Evolutionary conservation across 1,139 yeast genomes (phyloP).

Genomic region (Magnusiomyces tetraspermus): DNA sequence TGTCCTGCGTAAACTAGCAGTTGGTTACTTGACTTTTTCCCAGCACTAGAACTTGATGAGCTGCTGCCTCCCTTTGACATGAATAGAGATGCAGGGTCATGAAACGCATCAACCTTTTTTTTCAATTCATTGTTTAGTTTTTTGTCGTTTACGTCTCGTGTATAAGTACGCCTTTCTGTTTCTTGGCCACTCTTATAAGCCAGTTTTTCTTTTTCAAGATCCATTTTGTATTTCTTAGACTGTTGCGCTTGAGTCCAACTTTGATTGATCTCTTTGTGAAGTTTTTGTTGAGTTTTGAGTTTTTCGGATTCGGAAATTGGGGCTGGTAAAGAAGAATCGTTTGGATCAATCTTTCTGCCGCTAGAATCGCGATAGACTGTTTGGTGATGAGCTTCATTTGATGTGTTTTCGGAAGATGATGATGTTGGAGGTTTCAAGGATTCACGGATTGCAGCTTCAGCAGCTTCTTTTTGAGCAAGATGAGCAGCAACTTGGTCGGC

Average conservation of each 20-base stretch:
- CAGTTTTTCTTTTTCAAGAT: conserved; percentile 16
- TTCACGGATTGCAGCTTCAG: conserved; percentile 10
- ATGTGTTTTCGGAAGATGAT: conserved; percentile 8
- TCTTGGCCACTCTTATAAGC: conserved; percentile 22
- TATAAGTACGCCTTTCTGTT: conserved; percentile 27
- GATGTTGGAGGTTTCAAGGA: conserved; percentile 2
- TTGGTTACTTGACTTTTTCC: conserved; percentile 21
- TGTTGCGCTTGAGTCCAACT: conserved; percentile 38
- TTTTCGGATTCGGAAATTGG: neutral
- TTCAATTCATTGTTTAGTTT: conserved; percentile 11
- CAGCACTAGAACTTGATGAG: neutral
- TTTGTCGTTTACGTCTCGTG: conserved; percentile 16
- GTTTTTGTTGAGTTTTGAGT: neutral
- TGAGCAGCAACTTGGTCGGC: conserved; percentile 35
- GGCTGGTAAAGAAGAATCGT: neutral
- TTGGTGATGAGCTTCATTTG: conserved; percentile 22
- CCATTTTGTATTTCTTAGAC: neutral
- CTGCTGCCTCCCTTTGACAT: conserved; percentile 18
- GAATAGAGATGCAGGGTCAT: conserved; percentile 62
- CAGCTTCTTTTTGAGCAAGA: conserved; percentile 19
- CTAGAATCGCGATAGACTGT: conserved; percentile 54
- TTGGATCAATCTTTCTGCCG: conserved; percentile 31
- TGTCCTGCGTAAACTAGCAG: conserved; percentile 41
- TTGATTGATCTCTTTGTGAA: conserved; percentile 33
- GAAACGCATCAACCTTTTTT: conserved; percentile 35